Conservation (phyloP, 176 grass and related monocot species). For the Raddia guianensis region DNA sequence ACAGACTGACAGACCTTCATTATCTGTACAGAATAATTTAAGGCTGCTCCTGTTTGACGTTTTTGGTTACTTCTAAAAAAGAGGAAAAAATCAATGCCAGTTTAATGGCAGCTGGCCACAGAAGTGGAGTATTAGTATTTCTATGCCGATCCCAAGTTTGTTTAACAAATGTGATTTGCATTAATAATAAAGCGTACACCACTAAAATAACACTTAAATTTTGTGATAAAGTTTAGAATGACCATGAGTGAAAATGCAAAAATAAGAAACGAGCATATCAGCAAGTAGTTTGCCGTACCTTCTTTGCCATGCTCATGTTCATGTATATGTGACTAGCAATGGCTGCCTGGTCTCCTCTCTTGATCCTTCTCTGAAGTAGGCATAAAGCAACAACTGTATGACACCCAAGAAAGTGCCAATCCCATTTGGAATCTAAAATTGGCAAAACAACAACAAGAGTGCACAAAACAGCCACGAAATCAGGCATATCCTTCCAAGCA, state of each 20-base stretch:
- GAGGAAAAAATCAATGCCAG: neutral
- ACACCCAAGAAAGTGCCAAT: slow-evolving; percentile 78
- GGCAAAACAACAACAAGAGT: slow-evolving; percentile 30
- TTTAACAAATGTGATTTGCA: neutral
- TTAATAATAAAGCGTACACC: neutral
- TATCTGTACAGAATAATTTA: slow-evolving; percentile 1
- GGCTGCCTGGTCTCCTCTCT: slow-evolving; percentile 47
- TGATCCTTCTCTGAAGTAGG: slow-evolving; percentile 70
- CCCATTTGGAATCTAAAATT: slow-evolving; percentile 84
- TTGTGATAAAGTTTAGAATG: neutral
- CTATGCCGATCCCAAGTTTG: neutral
- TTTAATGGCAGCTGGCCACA: slow-evolving; percentile 2
- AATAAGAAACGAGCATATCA: neutral
- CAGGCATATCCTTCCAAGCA: slow-evolving; percentile 33
- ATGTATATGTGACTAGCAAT: slow-evolving; percentile 57
- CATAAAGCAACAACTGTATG: slow-evolving; percentile 74
- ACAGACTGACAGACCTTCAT: neutral
- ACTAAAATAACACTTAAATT: neutral
- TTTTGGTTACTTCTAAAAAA: slow-evolving; percentile 9
- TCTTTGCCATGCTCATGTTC: slow-evolving; percentile 42
- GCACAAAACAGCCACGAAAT: neutral
- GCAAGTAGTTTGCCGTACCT: slow-evolving; percentile 9
- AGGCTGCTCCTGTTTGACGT: neutral
- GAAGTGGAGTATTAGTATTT: neutral
- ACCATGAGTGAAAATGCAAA: neutral